Evolutionary conservation across 306 rosid genomes (phyloP).

Genomic region (Fagus sylvatica): DNA sequence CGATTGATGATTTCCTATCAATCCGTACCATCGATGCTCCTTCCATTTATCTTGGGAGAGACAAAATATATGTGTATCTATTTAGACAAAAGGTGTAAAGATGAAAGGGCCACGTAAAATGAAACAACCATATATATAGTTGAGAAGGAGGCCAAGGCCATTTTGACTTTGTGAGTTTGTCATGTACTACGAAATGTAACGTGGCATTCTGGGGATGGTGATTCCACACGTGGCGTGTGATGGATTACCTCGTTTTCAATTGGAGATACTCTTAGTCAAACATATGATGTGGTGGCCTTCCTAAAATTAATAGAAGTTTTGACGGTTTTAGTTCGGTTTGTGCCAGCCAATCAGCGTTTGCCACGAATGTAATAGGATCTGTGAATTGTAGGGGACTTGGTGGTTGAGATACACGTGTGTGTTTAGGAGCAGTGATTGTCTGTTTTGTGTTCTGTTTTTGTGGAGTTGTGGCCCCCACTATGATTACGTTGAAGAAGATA

Average conservation of each 20-base stretch:
- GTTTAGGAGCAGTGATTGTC: too few species aligned
- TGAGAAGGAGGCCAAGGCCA: neutral
- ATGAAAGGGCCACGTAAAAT: neutral
- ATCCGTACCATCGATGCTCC: constrained; percentile 28
- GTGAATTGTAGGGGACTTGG: neutral
- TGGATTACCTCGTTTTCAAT: neutral
- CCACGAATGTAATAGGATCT: neutral
- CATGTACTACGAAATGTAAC: constrained; percentile 4
- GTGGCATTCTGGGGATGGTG: neutral
- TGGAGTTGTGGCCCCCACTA: neutral
- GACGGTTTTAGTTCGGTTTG: neutral
- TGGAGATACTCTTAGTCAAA: neutral
- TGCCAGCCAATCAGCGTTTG: neutral
- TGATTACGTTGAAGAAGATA: neutral
- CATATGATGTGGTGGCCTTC: neutral
- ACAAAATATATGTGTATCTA: neutral
- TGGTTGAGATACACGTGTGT: neutral
- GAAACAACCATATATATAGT: neutral
- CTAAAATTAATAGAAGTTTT: neutral
- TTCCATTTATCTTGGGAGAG: constrained; percentile 13
- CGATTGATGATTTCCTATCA: constrained; percentile 69
- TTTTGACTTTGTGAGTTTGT: neutral
- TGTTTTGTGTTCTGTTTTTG: neutral
- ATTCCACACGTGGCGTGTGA: neutral
- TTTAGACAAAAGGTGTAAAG: too few species aligned